Evolutionary conservation across 2,329 filamentous ascomycete species (phyloP).

Genomic region (Cladosporium cucumerinum): DNA sequence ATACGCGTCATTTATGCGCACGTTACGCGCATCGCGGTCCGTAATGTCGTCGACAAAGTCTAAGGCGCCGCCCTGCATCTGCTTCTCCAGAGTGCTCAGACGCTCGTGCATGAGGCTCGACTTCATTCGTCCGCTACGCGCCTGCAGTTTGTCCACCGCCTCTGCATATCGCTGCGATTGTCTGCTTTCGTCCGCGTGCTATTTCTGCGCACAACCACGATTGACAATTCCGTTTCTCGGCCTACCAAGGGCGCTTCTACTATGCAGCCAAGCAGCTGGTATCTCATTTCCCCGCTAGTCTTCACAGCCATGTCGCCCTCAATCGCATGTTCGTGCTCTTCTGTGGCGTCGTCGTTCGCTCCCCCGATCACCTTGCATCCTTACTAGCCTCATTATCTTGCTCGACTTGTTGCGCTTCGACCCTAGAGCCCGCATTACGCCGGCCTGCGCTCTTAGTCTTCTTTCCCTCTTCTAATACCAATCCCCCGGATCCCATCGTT

Average conservation of each 20-base stretch:
- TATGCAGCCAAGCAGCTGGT: slow-evolving; percentile 18
- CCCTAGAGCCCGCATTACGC: slow-evolving; percentile 11
- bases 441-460: slow-evolving; percentile 13
- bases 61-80: background rate
- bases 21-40: background rate
- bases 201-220: background rate
- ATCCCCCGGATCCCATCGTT: slow-evolving; percentile 5
- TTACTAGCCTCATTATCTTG: slow-evolving; percentile 12
- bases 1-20: background rate
- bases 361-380: slow-evolving; percentile 11
- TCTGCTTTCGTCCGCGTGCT: slow-evolving; percentile 3
- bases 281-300: background rate
- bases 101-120: background rate
- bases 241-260: slow-evolving; percentile 17
- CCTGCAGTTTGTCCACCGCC: slow-evolving; percentile 11
- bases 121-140: slow-evolving; percentile 16
- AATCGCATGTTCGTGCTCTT: slow-evolving; percentile 15
- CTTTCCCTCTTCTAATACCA: slow-evolving; percentile 15
- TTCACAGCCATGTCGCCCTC: slow-evolving; percentile 17
- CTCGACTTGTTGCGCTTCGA: background rate
- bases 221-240: background rate
- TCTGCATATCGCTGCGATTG: slow-evolving; percentile 8
- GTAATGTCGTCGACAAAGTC: background rate
- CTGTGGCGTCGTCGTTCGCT: slow-evolving; percentile 11
- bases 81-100: background rate